Conservation (phyloP, 2,329 filamentous ascomycete genomes). For the Pseudogymnoascus sp. region DNA sequence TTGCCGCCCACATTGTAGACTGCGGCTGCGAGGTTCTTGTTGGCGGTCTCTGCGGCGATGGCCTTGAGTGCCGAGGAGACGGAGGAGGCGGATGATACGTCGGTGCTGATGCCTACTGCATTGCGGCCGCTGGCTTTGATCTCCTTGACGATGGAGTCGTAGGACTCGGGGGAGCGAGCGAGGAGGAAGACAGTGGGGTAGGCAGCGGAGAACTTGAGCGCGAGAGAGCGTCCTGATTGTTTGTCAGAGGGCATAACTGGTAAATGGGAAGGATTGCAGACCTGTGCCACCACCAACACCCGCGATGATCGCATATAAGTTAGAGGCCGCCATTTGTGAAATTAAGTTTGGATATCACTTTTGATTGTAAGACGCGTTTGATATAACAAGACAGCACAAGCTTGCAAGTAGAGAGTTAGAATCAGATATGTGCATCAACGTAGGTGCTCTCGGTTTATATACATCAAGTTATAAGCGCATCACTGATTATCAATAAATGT, state of each 20-base stretch:
- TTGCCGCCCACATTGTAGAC: constrained; percentile 59
- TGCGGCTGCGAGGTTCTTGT: constrained; percentile 52
- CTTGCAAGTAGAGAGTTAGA: background rate
- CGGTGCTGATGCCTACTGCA: constrained; percentile 63
- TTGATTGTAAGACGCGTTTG: background rate
- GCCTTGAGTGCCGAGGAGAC: constrained; percentile 54
- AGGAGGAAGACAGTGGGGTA: constrained; percentile 66
- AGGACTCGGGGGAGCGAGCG: constrained; percentile 60
- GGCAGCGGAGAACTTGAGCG: constrained; percentile 51
- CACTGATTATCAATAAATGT: constrained; percentile 1
- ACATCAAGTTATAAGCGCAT: background rate
- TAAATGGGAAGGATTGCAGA: background rate
- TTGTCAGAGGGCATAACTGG: background rate
- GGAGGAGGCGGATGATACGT: constrained; percentile 47
- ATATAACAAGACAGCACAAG: background rate
- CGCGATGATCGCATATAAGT: constrained; percentile 61
- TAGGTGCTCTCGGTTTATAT: background rate
- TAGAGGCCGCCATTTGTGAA: constrained; percentile 24
- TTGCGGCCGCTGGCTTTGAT: constrained; percentile 61
- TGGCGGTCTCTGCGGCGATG: constrained; percentile 52
- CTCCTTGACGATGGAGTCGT: constrained; percentile 57
- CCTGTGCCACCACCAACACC: constrained; percentile 66
- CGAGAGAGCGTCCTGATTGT: constrained; percentile 38
- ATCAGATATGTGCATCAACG: background rate
- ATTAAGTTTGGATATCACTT: background rate